Base-by-base conservation (phyloP, 2,329 filamentous ascomycete genomes). In the Venturia asperata region DNA sequence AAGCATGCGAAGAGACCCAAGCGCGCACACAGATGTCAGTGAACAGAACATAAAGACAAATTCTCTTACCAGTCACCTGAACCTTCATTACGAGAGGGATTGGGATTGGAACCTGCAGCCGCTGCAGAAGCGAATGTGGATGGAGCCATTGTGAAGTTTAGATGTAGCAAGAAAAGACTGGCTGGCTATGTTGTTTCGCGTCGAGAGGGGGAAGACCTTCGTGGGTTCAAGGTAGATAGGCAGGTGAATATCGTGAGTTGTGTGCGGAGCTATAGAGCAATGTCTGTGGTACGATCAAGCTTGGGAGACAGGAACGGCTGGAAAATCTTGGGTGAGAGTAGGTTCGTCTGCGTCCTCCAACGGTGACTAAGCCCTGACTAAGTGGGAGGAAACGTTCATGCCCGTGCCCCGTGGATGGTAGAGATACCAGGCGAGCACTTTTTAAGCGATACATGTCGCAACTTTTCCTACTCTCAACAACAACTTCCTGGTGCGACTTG, bases 41-140 rank as follows among this genome's bases (percentile, higher is more conserved):
- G 43, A 64, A 52, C 47, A 64, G 60, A 37, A 15, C 30, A 56
- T 49, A 61, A 56, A 11, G 30, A n/a, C 21, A 63, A 60, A 45
- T 27, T 37, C 19, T 78, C 78, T 74, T 71, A 81, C 79, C 79
- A 80, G 69, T 81, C 79, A 67, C 72, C 76, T 68, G 71, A 72
- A 47, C 76, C 72, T 37, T 81, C 79, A 72, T 72, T 68, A 67
- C 79, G 79, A 70, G 76, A 70, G 67, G 75, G 70, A 70, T 71
- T 76, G 66, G 76, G 70, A 68, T 70, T 77, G 72, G 71, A 79
- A 70, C 76, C 78, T 67, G 79, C 79, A 24, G 65, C 65, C 21
- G 80, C 80, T 66, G 79, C 79, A 66, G 79, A 81, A 69, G 80
- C 80, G 71, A 82, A 82, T 66, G 79, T 79, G 63, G 75, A 76